These are phyloP conservation scores for Arthrinium phaeospermum DNA, from an alignment of 2,329 filamentous ascomycete species.

Conservation along the genomic window DNA sequence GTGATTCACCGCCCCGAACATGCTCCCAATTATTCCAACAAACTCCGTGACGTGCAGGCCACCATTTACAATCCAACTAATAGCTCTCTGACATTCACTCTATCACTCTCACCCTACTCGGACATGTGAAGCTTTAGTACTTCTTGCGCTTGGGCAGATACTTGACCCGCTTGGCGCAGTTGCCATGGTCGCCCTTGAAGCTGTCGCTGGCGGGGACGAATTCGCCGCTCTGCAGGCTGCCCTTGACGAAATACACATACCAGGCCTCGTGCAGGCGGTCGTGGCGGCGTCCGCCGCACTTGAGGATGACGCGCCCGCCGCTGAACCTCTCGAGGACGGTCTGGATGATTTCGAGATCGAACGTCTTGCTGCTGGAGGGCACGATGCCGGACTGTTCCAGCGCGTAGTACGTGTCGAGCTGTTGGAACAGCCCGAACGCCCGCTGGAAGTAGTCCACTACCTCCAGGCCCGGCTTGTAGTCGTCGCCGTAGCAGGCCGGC, in stretches of 20 bases:
- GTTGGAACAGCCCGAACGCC: conserved; percentile 48
- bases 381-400: conserved; percentile 45
- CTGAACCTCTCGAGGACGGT: conserved; percentile 49
- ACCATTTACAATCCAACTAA: not conserved
- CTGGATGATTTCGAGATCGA: conserved; percentile 50
- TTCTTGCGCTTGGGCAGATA: conserved; percentile 46
- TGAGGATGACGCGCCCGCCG: conserved; percentile 51
- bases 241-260: conserved; percentile 60
- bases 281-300: conserved; percentile 44
- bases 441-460: conserved; percentile 53
- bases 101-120: not conserved
- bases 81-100: not conserved
- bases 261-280: conserved; percentile 56
- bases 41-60: not conserved
- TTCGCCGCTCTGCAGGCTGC: conserved; percentile 55
- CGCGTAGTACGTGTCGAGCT: conserved; percentile 49
- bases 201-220: conserved; percentile 51
- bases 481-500: conserved; percentile 65
- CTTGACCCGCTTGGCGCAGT: conserved; percentile 45
- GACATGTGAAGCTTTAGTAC: not conserved
- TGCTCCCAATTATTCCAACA: not conserved
- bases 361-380: conserved; percentile 42
- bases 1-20: not conserved
- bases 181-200: conserved; percentile 45
- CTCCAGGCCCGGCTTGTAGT: conserved; percentile 49